Base-by-base conservation (phyloP, 2,329 filamentous ascomycete species). In the Akanthomyces uredinophilus region DNA sequence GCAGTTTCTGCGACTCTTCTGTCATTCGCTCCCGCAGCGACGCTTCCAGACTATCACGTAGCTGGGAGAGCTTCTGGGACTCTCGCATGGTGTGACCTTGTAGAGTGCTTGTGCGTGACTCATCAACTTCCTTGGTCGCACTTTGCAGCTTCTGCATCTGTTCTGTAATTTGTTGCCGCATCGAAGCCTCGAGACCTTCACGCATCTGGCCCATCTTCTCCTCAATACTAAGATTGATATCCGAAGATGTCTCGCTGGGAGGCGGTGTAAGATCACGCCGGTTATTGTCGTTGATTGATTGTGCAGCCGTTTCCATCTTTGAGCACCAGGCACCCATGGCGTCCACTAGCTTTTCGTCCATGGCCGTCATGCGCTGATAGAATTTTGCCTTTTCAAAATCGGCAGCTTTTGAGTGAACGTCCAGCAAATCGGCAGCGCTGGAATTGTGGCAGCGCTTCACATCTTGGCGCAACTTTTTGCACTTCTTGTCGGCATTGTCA, bases 401-500 rank as follows among this genome's bases (percentile, higher is more conserved):
- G 22, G 20, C 47, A 24, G 55, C 20, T 20, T 53, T 59, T 27
- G 22, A 3, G 1, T 35, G 47, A 13, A 18, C 6, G 41, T 62
- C 49, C 20, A 58, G 29, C 13, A 62, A n/a, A 3, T 53, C 47
- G 3, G 24, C 32, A 27, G 47, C 39, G 29, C 61, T 59, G 13
- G 37, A 18, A 39, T 20, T 39, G 16, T 58, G 53, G 35, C 55
- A 59, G 39, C 61, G 61, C 20, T 53, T 43, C 14, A 58, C 4
- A 16, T 62, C 46, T 7, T 22, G 2, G 8, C 54, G 39, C 18
- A 51, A 14, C 39, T 62, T 51, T n/a, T 13, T 37, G 2, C 5
- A 14, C 47, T 47, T 62, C 29, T 46, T 53, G 46, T 62, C 54
- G n/a, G 47, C 54, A 44, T 10, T 29, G 32, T 62, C 54, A 4